phyloP scores from a whole-genome alignment of 345 rosid species.

The Murraya koenigii region DNA sequence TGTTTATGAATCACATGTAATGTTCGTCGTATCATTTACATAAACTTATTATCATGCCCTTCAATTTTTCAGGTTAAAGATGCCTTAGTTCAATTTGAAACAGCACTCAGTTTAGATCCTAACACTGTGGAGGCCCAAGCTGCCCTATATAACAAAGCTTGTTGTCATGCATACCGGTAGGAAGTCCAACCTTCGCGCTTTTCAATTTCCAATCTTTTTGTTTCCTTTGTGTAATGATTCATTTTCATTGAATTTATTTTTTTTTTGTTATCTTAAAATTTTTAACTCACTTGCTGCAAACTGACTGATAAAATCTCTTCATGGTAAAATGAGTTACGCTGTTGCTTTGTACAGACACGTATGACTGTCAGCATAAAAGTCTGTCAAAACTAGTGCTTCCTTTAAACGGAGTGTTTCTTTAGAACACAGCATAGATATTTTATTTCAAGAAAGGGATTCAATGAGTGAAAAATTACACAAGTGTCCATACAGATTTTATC shows the following conservation, averaged over 20 bases:
- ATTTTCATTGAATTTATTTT: neutral
- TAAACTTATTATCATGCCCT: neutral
- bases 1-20: neutral
- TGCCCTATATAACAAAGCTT: slow-evolving; percentile 91
- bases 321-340: neutral
- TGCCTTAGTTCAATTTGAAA: slow-evolving; percentile 78
- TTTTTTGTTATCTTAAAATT: neutral
- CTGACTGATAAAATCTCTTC: neutral
- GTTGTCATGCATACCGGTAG: slow-evolving; percentile 85
- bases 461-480: neutral
- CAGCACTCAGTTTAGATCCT: slow-evolving; percentile 72
- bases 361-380: neutral
- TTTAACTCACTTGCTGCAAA: neutral
- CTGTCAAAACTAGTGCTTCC: slow-evolving; percentile 4
- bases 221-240: neutral
- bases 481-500: neutral
- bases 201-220: neutral
- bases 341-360: neutral
- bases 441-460: neutral
- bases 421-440: neutral
- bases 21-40: neutral
- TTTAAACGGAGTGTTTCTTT: neutral
- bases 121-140: slow-evolving; percentile 82
- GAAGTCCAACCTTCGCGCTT: slow-evolving; percentile 4
- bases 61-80: slow-evolving; percentile 70